Evolutionary conservation across 1,284 basidiomycete species (phyloP), one percentile per base, ranked within the genome.

Genomic region (Boletus calvinii): DNA sequence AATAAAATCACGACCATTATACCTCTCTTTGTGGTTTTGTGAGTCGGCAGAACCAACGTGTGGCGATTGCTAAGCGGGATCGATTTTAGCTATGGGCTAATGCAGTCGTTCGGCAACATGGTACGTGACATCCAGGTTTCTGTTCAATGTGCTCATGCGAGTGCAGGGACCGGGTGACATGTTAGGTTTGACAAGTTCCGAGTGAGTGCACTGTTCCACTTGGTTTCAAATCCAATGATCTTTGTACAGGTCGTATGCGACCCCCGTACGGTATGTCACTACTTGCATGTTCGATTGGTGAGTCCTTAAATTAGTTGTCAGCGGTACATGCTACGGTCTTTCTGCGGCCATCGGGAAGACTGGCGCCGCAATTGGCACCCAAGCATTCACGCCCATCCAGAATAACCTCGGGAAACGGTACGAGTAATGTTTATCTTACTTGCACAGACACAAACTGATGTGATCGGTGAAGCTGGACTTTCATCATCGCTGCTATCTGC

Each of bases 381-480:
- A 92, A 64, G 85, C 77, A 1, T 90, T 90, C 68, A 87, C 83
- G 4, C 87, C 87, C 4, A 89, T 91, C 56, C 85, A 90, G 64
- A 75, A 72, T 50, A 74, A 84, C 60, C 75, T 85, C 13, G 84
- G 84, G 26, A 82, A 85, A 64, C 80, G 76, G 79, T 84, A 58
- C 61, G 36, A 35, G 12, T 29, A 40, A 36, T 55, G 0, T 50
- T 32, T 26, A 30, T 38, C 34, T 34, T 44, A 15, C 20, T 32
- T 53, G 10, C n/a, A 2, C 10, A 26, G 30, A 20, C 4, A 13
- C 20, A 1, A 30, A 31, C 54, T 67, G 22, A 69, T 48, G 50
- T 32, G 17, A 9, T n/a, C 7, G 30, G 43, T 45, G 30, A 58
- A 85, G 80, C 53, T 88, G 77, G 83, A 86, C 84, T 3, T 87